Evolutionary conservation across 73 alveolate species (phyloP).

Genomic region (Paramecium tetraurelia): DNA sequence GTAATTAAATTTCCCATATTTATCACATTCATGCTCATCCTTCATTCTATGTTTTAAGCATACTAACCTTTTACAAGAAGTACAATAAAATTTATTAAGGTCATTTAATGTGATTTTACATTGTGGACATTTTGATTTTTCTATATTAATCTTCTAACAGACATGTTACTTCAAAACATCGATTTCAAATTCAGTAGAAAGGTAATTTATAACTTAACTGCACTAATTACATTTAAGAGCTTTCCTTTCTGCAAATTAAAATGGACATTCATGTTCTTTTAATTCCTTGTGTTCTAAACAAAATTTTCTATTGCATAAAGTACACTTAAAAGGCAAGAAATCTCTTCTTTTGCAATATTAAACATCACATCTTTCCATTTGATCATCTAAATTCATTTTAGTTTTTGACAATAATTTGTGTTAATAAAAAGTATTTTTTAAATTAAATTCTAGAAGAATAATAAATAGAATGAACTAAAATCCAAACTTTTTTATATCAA

Average conservation of each 20-base stretch:
- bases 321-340: conserved; percentile 1
- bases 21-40: conserved; percentile 20
- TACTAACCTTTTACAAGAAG: neutral
- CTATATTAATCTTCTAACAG: neutral
- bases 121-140: neutral
- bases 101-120: neutral
- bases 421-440: neutral
- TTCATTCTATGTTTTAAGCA: neutral
- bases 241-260: neutral
- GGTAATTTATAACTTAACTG: neutral
- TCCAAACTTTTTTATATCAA: neutral
- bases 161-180: neutral
- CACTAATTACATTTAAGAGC: neutral
- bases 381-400: neutral
- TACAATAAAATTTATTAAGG: conserved; percentile 11
- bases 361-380: neutral
- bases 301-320: neutral
- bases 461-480: neutral
- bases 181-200: neutral
- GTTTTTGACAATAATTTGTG: neutral
- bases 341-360: conserved; percentile 22
- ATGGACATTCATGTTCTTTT: neutral
- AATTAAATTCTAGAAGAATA: neutral
- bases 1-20: neutral
- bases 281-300: conserved; percentile 7